Conservation (phyloP, 345 rosid species). For the Populus nigra region DNA sequence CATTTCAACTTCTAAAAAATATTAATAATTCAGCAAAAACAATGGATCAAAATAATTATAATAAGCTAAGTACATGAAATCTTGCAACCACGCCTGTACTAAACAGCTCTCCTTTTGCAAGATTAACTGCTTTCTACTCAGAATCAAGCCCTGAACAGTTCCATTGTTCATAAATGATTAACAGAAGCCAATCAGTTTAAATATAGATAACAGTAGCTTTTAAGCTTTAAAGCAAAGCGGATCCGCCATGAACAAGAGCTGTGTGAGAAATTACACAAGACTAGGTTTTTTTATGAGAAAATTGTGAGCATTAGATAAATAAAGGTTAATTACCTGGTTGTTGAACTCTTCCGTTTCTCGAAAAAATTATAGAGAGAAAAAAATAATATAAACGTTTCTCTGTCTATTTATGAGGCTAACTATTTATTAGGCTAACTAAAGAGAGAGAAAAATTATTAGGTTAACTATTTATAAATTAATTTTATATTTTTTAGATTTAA, state of each 20-base stretch:
- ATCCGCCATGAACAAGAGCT: slow-evolving; percentile 74
- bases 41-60: too few species aligned
- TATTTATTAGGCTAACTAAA: too few species aligned
- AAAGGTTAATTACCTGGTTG: background rate
- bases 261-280: slow-evolving; percentile 50
- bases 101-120: slow-evolving; percentile 44
- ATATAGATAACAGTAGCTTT: slow-evolving; percentile 25
- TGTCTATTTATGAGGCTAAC: too few species aligned
- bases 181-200: background rate
- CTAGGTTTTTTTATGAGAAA: background rate
- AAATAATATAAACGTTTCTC: too few species aligned
- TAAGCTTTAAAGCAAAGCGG: slow-evolving; percentile 53
- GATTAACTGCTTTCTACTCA: slow-evolving; percentile 46
- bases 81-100: slow-evolving; percentile 32
- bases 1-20: too few species aligned
- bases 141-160: slow-evolving; percentile 41
- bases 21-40: too few species aligned
- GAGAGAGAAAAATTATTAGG: too few species aligned
- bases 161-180: background rate
- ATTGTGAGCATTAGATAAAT: background rate
- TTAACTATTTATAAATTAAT: too few species aligned
- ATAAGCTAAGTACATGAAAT: background rate
- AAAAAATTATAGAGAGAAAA: too few species aligned
- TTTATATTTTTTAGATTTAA: too few species aligned
- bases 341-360: background rate